Evolutionary conservation across 2,329 filamentous ascomycete genomes (phyloP).

Genomic region (Helminthosporium solani): DNA sequence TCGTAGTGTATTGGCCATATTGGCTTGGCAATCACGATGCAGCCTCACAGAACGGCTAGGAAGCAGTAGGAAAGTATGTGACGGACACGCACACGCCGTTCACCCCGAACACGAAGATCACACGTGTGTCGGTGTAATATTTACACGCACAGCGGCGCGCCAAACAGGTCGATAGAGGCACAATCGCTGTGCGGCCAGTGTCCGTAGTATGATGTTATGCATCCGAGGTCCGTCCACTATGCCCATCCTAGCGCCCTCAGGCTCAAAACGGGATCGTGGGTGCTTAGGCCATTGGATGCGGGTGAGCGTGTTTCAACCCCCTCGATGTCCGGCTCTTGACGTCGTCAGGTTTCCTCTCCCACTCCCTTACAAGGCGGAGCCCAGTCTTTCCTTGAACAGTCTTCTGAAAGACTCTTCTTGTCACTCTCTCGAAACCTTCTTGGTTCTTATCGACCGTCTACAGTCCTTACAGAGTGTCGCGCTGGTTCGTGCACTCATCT

Average conservation of each 20-base stretch:
- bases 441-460: conserved; percentile 30
- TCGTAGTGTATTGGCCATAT: no score
- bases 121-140: no score
- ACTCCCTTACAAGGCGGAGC: conserved; percentile 29
- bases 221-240: conserved; percentile 1
- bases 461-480: conserved; percentile 29
- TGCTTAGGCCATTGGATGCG: conserved; percentile 10
- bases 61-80: no score
- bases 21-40: no score
- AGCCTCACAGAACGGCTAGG: no score
- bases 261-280: conserved; percentile 5
- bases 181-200: neutral
- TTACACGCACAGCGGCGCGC: neutral
- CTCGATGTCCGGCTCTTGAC: conserved; percentile 10
- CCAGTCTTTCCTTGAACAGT: conserved; percentile 31
- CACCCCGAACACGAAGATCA: no score
- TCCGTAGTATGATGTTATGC: neutral
- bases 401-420: conserved; percentile 23
- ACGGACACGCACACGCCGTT: no score
- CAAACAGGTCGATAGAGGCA: neutral
- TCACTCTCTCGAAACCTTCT: conserved; percentile 34
- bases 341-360: conserved; percentile 3
- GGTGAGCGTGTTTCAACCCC: conserved; percentile 9
- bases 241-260: conserved; percentile 7
- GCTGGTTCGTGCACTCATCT: conserved; percentile 26